Evolutionary conservation across 2,329 filamentous ascomycete genomes (phyloP).

Genomic region (Alternaria novae-zelandiae): DNA sequence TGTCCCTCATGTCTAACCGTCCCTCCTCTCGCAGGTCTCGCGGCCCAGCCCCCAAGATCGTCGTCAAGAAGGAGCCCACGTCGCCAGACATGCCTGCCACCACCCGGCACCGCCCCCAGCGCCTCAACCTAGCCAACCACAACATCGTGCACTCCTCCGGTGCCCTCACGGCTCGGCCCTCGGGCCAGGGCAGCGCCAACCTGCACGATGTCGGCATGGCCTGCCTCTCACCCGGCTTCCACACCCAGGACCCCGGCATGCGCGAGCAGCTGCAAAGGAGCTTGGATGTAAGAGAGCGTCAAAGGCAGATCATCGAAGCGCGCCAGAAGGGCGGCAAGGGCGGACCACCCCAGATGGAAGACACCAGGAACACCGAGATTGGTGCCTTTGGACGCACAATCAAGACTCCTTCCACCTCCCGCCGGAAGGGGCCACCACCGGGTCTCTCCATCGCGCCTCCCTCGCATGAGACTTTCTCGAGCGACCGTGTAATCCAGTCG

Average conservation of each 20-base stretch:
- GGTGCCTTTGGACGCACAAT: slow-evolving; percentile 53
- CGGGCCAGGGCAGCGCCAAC: slow-evolving; percentile 71
- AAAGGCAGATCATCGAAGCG: slow-evolving; percentile 92
- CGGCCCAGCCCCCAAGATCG: slow-evolving; percentile 73
- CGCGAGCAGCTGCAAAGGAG: slow-evolving; percentile 94
- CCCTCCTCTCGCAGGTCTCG: slow-evolving; percentile 58
- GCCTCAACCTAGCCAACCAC: slow-evolving; percentile 73
- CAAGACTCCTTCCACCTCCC: slow-evolving; percentile 76
- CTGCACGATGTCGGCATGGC: slow-evolving; percentile 94
- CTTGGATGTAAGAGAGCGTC: slow-evolving; percentile 90
- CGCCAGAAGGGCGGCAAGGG: slow-evolving; percentile 79
- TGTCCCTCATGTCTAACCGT: slow-evolving; percentile 44
- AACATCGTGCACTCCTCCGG: slow-evolving; percentile 52
- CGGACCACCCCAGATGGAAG: slow-evolving; percentile 36
- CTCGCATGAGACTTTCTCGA: slow-evolving; percentile 87
- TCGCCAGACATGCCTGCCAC: slow-evolving; percentile 80
- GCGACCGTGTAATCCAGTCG: slow-evolving; percentile 95
- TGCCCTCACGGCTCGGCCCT: slow-evolving; percentile 68
- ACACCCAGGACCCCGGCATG: slow-evolving; percentile 96
- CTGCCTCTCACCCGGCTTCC: slow-evolving; percentile 92
- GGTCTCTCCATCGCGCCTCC: slow-evolving; percentile 95
- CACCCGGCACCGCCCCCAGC: slow-evolving; percentile 76
- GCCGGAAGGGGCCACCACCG: slow-evolving; percentile 79
- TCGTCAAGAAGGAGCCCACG: slow-evolving; percentile 94
- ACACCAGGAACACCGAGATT: slow-evolving; percentile 40